Base-by-base conservation (phyloP, 2,329 filamentous ascomycete species). In the Zasmidium citrigriseum region DNA sequence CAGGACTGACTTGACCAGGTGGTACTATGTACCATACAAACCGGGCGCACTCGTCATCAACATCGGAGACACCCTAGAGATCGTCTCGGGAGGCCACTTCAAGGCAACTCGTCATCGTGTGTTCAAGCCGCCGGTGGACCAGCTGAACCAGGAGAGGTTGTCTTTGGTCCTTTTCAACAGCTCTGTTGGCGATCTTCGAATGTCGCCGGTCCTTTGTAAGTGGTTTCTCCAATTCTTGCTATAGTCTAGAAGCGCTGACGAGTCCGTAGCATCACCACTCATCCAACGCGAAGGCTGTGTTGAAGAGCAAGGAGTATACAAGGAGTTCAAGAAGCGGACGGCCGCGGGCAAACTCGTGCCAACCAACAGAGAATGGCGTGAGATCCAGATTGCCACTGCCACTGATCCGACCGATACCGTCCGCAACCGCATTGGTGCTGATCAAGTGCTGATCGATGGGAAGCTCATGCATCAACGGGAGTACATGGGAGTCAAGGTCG, bases 81-180 rank as follows among this genome's bases (percentile, higher is more conserved):
- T 72, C 46, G 66, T 72, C 47, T 73, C 72, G 0, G 69, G 68
- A 16, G 72, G 73, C 22, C 74, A 74, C 60, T 72, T 82, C 34
- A 80, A 81, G 65, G 77, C 73, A 3, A 79, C 74, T 20, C 72
- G 79, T 18, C 79, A 82, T 55, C 76, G 79, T 1, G 80, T 82
- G 0, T 72, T 77, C 46, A 71, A 74, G 11, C 79, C 79, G 1
- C 80, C 79, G 1, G 58, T 72, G 9, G 79, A 81, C 49, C 79
- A 82, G 64, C 72, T 70, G 4, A 66, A 75, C 56, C 54, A 75
- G 23, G 75, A 78, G 61, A 70, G 76, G 4, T 55, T 75, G 38
- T 76, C 76, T 0, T 67, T 76, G 54, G 65, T 69, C 0, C 56
- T 64, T 11, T 68, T 68, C 58, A 81, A 80, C 67, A 78, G 76